These are phyloP conservation scores for Neurospora discreta DNA, from an alignment of 495 filamentous ascomycete species.

Conservation along the genomic window DNA sequence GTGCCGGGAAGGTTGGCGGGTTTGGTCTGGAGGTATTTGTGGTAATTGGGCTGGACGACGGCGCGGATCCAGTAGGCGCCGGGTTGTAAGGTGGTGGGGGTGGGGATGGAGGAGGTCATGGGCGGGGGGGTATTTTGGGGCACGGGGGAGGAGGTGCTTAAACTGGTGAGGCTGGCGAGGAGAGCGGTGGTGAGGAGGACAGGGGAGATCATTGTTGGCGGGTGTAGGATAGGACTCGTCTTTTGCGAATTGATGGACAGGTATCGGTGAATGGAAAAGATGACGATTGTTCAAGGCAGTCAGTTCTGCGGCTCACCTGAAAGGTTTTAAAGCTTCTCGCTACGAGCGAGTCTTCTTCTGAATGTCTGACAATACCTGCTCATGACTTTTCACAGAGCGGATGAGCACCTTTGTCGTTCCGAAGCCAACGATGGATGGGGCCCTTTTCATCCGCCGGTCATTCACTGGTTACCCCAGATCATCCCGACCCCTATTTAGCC, in stretches of 20 bases:
- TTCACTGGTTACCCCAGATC: not conserved
- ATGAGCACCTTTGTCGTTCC: accelerated
- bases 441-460: not conserved
- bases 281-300: not conserved
- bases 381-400: not conserved
- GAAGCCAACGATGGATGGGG: not conserved
- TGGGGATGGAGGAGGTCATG: constrained; percentile 7
- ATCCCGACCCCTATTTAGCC: not conserved
- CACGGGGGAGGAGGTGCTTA: not conserved
- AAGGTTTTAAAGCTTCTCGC: not conserved
- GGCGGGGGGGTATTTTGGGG: not conserved
- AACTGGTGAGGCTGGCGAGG: not conserved
- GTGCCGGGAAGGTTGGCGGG: constrained; percentile 35
- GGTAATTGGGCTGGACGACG: constrained; percentile 48
- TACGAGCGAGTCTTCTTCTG: not conserved
- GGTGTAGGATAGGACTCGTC: not conserved
- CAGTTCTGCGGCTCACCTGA: not conserved
- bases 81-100: constrained; percentile 29
- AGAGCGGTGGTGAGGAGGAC: not conserved
- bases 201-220: not conserved
- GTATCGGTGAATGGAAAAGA: not conserved
- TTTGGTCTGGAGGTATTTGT: constrained; percentile 51
- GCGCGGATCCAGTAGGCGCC: constrained; percentile 53
- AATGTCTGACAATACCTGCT: not conserved
- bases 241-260: not conserved